Conservation (phyloP, 257 asterid species). For the Verbascum thapsus region DNA sequence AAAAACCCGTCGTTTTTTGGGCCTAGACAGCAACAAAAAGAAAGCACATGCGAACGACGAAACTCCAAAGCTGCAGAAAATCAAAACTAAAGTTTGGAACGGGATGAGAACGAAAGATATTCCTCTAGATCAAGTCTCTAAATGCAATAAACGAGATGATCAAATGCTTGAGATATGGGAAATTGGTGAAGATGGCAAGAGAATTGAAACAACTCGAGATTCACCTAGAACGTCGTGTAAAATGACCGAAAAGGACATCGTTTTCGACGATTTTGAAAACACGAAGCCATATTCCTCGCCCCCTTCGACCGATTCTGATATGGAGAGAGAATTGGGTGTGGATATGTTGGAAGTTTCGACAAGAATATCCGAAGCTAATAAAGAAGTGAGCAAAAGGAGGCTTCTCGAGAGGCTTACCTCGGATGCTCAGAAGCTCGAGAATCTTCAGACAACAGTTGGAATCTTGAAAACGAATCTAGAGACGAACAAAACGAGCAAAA, state of each 20-base stretch:
- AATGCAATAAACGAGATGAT: slow-evolving; percentile 57
- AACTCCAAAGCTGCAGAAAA: slow-evolving; percentile 54
- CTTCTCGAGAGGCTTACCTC: slow-evolving; percentile 68
- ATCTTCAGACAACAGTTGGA: slow-evolving; percentile 57
- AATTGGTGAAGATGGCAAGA: slow-evolving; percentile 46
- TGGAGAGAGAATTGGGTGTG: slow-evolving; percentile 67
- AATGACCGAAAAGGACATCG: slow-evolving; percentile 47
- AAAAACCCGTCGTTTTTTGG: slow-evolving; percentile 49
- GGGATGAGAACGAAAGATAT: slow-evolving; percentile 72
- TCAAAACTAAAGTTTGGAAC: slow-evolving; percentile 50
- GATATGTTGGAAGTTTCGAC: slow-evolving; percentile 58
- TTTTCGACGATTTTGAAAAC: slow-evolving; percentile 43
- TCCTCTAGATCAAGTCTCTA: slow-evolving; percentile 74
- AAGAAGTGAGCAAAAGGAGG: slow-evolving; percentile 48
- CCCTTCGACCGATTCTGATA: slow-evolving; percentile 59
- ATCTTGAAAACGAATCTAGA: slow-evolving; percentile 61
- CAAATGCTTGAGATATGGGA: slow-evolving; percentile 92
- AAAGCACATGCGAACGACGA: slow-evolving; percentile 41
- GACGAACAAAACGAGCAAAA: slow-evolving; percentile 45
- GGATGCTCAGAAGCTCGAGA: slow-evolving; percentile 61
- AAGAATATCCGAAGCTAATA: slow-evolving; percentile 36
- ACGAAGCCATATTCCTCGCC: slow-evolving; percentile 44
- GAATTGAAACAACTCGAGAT: slow-evolving; percentile 46
- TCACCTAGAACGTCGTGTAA: slow-evolving; percentile 43
- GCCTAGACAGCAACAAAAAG: slow-evolving; percentile 43